Base-by-base conservation (phyloP, 2,329 filamentous ascomycete genomes). In the Fusarium palustre region DNA sequence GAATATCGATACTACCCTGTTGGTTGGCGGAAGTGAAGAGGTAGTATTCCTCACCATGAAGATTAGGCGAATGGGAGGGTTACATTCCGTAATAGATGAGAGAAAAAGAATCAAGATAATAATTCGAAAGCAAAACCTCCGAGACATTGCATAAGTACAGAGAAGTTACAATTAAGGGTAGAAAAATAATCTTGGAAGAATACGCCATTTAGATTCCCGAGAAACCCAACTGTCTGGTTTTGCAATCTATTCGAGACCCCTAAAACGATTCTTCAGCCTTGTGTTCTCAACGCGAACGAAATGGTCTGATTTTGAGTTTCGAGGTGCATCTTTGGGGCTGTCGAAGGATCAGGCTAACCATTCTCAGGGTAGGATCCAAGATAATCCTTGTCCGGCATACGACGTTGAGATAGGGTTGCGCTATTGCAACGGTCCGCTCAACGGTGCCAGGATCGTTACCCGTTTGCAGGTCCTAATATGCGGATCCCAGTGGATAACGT, bases 61-160 rank as follows among this genome's bases (percentile, higher is more conserved):
- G n/a, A 15, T 41, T 62, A 62, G 59, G 57, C 59, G 46, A 61
- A 7, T 22, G 11, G 6, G 15, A 43, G 30, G 58, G 58, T 60
- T 59, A 13, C 58, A 60, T 60, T 34, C 11, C 6, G 25, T 7
- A 16, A 1, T 8, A 9, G 28, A 18, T 13, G 18, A 16, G 28
- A 18, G 11, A 10, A 20, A 16, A n/a, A 50, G 13, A n/a, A 22
- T 13, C 9, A 18, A 16, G 6, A 50, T 1, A 49, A 7, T 10
- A 24, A 13, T 10, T 15, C 2, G 0, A 7, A 34, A 34, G 22
- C 1, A 10, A 5, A 7, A 12, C 28, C 5, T 9, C 10, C 1
- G 6, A n/a, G n/a, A n/a, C 15, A 15, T 31, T 8, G 7, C 12
- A 11, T 12, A n/a, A 28, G 18, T 20, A 31, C 18, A 31, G 18